Evolutionary conservation across 2,329 filamentous ascomycete genomes (phyloP).

Genomic region (Penicillium occitanis): DNA sequence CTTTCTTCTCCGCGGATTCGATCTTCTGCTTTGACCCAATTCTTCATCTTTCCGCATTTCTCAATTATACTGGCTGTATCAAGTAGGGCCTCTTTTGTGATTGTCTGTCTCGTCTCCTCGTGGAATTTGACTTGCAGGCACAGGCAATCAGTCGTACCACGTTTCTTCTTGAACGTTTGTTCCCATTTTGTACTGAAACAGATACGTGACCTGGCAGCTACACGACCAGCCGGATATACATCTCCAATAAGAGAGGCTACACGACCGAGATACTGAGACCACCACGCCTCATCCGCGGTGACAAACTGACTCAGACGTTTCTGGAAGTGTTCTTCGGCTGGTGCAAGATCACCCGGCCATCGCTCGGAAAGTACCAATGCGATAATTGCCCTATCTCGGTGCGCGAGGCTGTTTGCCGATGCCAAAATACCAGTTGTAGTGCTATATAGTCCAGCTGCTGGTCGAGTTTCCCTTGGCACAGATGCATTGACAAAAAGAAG

Average conservation of each 20-base stretch:
- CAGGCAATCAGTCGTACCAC: slow-evolving; percentile 42
- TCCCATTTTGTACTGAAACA: slow-evolving; percentile 46
- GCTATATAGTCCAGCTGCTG: slow-evolving; percentile 69
- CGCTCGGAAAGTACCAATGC: slow-evolving; percentile 70
- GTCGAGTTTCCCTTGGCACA: slow-evolving; percentile 55
- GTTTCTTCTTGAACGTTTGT: slow-evolving; percentile 42
- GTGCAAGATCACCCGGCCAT: slow-evolving; percentile 67
- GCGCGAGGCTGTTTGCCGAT: slow-evolving; percentile 69
- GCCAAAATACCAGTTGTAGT: slow-evolving; percentile 68
- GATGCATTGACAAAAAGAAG: slow-evolving; percentile 56
- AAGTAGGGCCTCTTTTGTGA: slow-evolving; percentile 36
- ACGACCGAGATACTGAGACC: slow-evolving; percentile 63
- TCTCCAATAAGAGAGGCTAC: slow-evolving; percentile 58
- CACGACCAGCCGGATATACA: slow-evolving; percentile 61
- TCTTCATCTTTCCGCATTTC: slow-evolving; percentile 62
- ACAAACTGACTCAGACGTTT: slow-evolving; percentile 55
- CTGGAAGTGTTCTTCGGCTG: slow-evolving; percentile 58
- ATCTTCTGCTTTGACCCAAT: slow-evolving; percentile 44
- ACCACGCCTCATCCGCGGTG: slow-evolving; percentile 60
- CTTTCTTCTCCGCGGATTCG: slow-evolving; percentile 12
- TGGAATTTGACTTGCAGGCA: slow-evolving; percentile 49
- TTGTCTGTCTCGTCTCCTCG: slow-evolving; percentile 37
- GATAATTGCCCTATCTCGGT: slow-evolving; percentile 68
- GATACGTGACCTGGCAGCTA: slow-evolving; percentile 36
- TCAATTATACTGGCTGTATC: slow-evolving; percentile 45